phyloP scores from a whole-genome alignment of 164 flowering plant species.

The Buxus sempervirens region DNA sequence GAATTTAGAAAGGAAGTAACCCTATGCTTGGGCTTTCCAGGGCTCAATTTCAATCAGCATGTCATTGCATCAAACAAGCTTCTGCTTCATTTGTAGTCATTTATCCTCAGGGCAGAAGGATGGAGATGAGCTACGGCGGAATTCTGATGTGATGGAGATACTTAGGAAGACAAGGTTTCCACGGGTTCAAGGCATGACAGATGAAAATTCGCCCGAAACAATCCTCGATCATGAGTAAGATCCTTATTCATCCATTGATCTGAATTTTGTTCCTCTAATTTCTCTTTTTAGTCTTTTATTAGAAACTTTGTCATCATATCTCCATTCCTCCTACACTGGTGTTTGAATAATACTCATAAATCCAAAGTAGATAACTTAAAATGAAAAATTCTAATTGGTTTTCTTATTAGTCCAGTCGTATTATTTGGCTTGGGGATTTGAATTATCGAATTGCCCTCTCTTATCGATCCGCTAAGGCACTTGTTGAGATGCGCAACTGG shows the following conservation, averaged over 20 bases:
- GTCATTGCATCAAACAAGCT: slow-evolving; percentile 96
- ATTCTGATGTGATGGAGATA: slow-evolving; percentile 97
- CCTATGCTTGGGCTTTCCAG: slow-evolving; percentile 45
- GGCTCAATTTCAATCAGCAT: slow-evolving; percentile 98
- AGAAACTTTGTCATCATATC: background rate
- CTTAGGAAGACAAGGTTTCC: slow-evolving; percentile 97
- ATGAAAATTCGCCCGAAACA: slow-evolving; percentile 77
- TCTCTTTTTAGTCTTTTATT: background rate
- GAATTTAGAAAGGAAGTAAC: background rate
- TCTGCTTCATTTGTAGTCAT: slow-evolving; percentile 97
- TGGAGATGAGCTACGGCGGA: slow-evolving; percentile 93
- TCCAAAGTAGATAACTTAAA: no score
- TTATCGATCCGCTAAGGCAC: slow-evolving; percentile 87
- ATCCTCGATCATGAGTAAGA: slow-evolving; percentile 94
- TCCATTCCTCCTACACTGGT: background rate
- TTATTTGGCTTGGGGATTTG: slow-evolving; percentile 97
- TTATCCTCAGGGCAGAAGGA: slow-evolving; percentile 97
- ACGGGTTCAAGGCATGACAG: slow-evolving; percentile 66
- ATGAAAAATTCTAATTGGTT: background rate
- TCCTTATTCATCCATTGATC: background rate
- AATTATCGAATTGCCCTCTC: slow-evolving; percentile 91
- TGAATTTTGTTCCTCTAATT: background rate
- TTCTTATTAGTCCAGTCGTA: slow-evolving; percentile 52
- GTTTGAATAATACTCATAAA: background rate
- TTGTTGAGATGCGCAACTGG: slow-evolving; percentile 97